A percentile compares a stretch with the other conserved stretches of the same genome.
Evolutionary conservation across 2,329 filamentous ascomycete species (phyloP).

Genomic region (Sarocladiaceae sp.): DNA sequence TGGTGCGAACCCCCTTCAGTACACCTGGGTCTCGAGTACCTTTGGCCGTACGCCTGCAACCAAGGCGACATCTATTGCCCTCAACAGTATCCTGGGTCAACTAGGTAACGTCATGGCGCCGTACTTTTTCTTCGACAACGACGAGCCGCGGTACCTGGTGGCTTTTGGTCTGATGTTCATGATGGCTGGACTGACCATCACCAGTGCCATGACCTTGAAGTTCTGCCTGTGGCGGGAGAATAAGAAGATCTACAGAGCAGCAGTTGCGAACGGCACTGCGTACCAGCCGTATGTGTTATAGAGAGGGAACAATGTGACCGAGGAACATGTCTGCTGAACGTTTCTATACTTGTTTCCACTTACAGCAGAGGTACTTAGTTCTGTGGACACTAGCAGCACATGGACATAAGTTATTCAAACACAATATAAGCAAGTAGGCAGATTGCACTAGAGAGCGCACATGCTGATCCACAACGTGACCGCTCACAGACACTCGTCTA

Average conservation of each 20-base stretch:
- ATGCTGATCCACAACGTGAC: too few species aligned
- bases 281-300: not conserved
- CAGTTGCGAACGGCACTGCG: not conserved
- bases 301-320: too few species aligned
- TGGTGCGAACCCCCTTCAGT: slow-evolving; percentile 17
- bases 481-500: too few species aligned
- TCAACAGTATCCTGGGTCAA: slow-evolving; percentile 22
- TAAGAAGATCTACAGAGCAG: slow-evolving; percentile 8
- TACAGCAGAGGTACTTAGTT: too few species aligned
- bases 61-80: slow-evolving; percentile 19
- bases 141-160: slow-evolving; percentile 18
- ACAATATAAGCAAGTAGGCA: too few species aligned
- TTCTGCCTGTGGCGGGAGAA: slow-evolving; percentile 11
- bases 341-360: too few species aligned
- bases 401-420: too few species aligned
- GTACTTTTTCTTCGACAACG: slow-evolving; percentile 19
- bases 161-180: slow-evolving; percentile 17
- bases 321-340: too few species aligned
- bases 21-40: slow-evolving; percentile 24
- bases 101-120: slow-evolving; percentile 21
- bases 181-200: slow-evolving; percentile 18
- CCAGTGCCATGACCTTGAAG: slow-evolving; percentile 15
- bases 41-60: slow-evolving; percentile 20
- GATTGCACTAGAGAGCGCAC: too few species aligned
- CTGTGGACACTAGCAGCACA: too few species aligned